These are phyloP conservation scores for Oemleria cerasiformis DNA, from an alignment of 306 rosid species.

Conservation along the genomic window DNA sequence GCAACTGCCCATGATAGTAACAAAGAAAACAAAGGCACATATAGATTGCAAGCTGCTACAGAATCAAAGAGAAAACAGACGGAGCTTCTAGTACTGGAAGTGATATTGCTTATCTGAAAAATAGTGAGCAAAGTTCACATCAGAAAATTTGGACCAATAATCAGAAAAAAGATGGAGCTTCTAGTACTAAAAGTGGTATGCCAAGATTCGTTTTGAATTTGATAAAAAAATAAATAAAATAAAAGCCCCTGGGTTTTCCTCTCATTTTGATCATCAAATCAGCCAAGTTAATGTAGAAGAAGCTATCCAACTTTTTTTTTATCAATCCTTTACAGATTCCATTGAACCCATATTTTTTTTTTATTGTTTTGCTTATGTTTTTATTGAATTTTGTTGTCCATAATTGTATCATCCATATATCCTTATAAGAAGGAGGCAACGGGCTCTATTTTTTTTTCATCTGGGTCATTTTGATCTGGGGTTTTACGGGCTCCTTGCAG, in stretches of 20 bases:
- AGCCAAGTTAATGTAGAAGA: conserved; percentile 20
- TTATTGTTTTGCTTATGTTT: conserved; percentile 11
- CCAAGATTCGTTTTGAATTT: too few relatives aligned
- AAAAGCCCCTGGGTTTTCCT: conserved; percentile 1
- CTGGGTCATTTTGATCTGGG: conserved; percentile 37
- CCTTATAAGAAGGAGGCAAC: conserved; percentile 21
- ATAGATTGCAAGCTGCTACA: too few relatives aligned
- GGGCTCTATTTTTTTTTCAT: conserved; percentile 20
- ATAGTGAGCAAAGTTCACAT: too few relatives aligned
- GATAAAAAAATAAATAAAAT: too few relatives aligned
- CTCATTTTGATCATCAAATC: conserved; percentile 27
- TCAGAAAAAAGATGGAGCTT: too few relatives aligned
- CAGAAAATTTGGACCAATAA: too few relatives aligned
- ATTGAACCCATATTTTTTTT: neutral
- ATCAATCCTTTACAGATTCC: neutral
- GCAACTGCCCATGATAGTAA: too few relatives aligned
- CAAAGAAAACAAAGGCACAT: too few relatives aligned
- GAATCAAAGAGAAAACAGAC: too few relatives aligned
- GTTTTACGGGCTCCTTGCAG: conserved; percentile 22
- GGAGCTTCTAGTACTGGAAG: too few relatives aligned
- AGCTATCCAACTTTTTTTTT: neutral
- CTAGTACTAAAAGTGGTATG: too few relatives aligned
- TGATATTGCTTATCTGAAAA: too few relatives aligned
- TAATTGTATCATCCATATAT: conserved; percentile 44
- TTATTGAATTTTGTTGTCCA: conserved; percentile 39